Evolutionary conservation across 78 protist species (phyloP).

Genomic region (Dictyostelium intermedium): DNA sequence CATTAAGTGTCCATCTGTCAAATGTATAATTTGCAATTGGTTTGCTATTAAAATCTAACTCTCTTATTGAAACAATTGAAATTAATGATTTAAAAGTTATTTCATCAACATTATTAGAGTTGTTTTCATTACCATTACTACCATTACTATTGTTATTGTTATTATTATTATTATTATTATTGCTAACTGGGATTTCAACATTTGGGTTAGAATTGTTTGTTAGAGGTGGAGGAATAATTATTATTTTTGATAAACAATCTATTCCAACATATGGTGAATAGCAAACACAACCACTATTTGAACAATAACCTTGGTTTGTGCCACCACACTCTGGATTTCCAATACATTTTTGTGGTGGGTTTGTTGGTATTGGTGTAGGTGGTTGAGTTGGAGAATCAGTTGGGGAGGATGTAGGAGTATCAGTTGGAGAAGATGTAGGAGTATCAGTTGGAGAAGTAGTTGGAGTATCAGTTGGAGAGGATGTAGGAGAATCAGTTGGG

Average conservation of each 20-base stretch:
- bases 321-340: slow-evolving; percentile 10
- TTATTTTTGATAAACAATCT: not conserved
- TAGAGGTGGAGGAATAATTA: not conserved
- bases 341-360: not conserved
- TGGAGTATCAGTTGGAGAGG: not conserved
- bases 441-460: not conserved
- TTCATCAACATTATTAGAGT: not conserved
- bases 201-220: not conserved
- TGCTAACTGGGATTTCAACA: not conserved
- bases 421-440: not conserved
- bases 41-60: not conserved
- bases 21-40: not conserved
- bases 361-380: not conserved
- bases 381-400: not conserved
- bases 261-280: not conserved
- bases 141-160: not conserved
- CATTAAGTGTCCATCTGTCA: not conserved
- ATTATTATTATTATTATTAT: not conserved
- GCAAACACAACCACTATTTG: not conserved
- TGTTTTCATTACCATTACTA: not conserved
- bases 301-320: not conserved
- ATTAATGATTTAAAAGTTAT: not conserved
- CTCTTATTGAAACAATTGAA: not conserved
- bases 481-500: not conserved
- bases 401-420: not conserved